phyloP scores from a whole-genome alignment of 2,329 filamentous ascomycete species.

The Ploettnerulaceae sp. region DNA sequence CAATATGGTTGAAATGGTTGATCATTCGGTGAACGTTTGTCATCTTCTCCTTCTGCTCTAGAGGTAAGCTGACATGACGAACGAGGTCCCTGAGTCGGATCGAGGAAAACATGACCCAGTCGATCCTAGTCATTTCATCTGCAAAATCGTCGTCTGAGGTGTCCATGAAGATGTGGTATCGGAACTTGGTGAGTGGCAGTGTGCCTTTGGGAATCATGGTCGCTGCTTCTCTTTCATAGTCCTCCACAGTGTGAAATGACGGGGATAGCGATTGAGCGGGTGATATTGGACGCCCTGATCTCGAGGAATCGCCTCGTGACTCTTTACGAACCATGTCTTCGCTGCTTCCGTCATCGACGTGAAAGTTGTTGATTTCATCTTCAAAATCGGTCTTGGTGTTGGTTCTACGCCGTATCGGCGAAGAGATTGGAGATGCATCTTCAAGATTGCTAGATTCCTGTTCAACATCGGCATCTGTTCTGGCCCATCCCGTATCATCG shows the following conservation, averaged over 20 bases:
- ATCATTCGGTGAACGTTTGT: constrained; percentile 93
- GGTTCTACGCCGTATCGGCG: constrained; percentile 20
- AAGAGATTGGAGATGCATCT: constrained; percentile 24
- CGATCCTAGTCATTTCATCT: constrained; percentile 87
- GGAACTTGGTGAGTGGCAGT: constrained; percentile 71
- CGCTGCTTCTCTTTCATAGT: constrained; percentile 74
- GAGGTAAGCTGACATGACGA: constrained; percentile 76
- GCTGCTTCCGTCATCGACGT: constrained; percentile 21
- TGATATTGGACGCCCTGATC: constrained; percentile 24
- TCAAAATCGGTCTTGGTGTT: constrained; percentile 19
- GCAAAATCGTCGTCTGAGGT: constrained; percentile 80
- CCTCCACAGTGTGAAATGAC: constrained; percentile 62
- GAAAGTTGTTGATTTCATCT: constrained; percentile 19
- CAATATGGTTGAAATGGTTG: constrained; percentile 82
- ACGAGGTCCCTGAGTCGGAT: constrained; percentile 91
- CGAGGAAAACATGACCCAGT: constrained; percentile 97
- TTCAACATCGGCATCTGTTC: constrained; percentile 58
- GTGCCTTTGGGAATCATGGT: constrained; percentile 65
- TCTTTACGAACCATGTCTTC: constrained; percentile 26
- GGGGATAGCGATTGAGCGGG: constrained; percentile 24
- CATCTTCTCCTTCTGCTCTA: constrained; percentile 67
- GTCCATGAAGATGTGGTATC: constrained; percentile 89
- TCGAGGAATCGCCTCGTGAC: constrained; percentile 24
- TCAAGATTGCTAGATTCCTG: constrained; percentile 21
- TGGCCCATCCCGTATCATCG: constrained; percentile 92